phyloP scores from a whole-genome alignment of 495 filamentous ascomycete genomes.

The Penicillium salamii region DNA sequence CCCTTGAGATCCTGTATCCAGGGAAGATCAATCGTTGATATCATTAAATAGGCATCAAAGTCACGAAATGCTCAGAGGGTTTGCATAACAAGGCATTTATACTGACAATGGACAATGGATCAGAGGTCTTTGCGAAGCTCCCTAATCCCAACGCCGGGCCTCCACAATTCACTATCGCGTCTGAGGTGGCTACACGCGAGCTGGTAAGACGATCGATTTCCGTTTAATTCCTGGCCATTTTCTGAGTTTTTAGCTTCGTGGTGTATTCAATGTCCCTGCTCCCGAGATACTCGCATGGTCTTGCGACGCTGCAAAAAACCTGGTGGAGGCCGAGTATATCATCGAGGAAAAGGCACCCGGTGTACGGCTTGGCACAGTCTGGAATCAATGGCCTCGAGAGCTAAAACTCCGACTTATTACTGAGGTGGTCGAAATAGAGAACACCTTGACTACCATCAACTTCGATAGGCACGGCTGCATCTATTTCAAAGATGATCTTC shows the following conservation, averaged over 20 bases:
- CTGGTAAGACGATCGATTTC: no score
- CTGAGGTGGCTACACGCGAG: slow-evolving; percentile 33
- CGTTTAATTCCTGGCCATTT: no score
- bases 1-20: no score
- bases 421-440: slow-evolving; percentile 39
- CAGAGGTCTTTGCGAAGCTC: slow-evolving; percentile 35
- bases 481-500: slow-evolving; percentile 39
- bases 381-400: slow-evolving; percentile 31
- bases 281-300: slow-evolving; percentile 35
- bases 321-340: slow-evolving; percentile 37
- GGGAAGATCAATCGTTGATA: no score
- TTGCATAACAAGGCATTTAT: slow-evolving; percentile 27
- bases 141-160: slow-evolving; percentile 34
- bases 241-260: slow-evolving; percentile 24
- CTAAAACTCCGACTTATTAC: slow-evolving; percentile 28
- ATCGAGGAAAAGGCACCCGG: slow-evolving; percentile 39
- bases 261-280: slow-evolving; percentile 30
- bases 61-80: no score
- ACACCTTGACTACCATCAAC: slow-evolving; percentile 26
- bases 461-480: slow-evolving; percentile 40
- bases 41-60: no score
- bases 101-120: slow-evolving; percentile 39
- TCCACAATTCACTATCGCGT: slow-evolving; percentile 21
- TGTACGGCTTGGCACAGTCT: slow-evolving; percentile 31
- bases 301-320: slow-evolving; percentile 24